Evolutionary conservation across 2,329 filamentous ascomycete species (phyloP).

Genomic region (Fusarium armeniacum): DNA sequence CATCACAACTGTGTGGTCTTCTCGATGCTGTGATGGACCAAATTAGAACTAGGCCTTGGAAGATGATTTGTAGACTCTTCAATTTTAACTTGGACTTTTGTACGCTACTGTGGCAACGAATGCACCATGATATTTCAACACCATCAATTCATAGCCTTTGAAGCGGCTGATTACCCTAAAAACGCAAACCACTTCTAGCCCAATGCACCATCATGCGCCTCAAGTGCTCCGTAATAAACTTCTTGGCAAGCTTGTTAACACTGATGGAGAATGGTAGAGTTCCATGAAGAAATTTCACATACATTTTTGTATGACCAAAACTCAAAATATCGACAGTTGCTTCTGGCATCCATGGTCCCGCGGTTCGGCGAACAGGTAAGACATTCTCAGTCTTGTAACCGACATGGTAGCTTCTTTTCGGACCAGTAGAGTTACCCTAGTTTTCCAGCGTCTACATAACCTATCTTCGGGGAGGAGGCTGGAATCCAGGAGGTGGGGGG

Average conservation of each 20-base stretch:
- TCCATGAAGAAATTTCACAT: constrained; percentile 50
- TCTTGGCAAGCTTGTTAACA: constrained; percentile 48
- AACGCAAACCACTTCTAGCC: constrained; percentile 31
- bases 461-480: constrained; percentile 76
- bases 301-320: constrained; percentile 52
- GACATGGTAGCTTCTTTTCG: constrained; percentile 47
- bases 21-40: not conserved
- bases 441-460: constrained; percentile 48
- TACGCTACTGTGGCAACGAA: not conserved
- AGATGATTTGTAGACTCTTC: not conserved
- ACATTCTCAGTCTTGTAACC: constrained; percentile 42
- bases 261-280: constrained; percentile 43
- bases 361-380: constrained; percentile 42
- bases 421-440: constrained; percentile 44
- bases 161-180: constrained; percentile 25
- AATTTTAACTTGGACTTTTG: not conserved
- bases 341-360: constrained; percentile 31
- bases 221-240: constrained; percentile 35
- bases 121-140: constrained; percentile 15
- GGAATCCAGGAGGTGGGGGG: constrained; percentile 78
- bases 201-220: constrained; percentile 38
- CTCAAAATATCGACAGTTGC: constrained; percentile 43
- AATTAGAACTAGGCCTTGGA: not conserved
- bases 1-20: not conserved
- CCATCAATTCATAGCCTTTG: constrained; percentile 33